These are phyloP conservation scores for Tolypocladium cylindrosporum DNA, from an alignment of 2,329 filamentous ascomycete species.

Conservation along the genomic window DNA sequence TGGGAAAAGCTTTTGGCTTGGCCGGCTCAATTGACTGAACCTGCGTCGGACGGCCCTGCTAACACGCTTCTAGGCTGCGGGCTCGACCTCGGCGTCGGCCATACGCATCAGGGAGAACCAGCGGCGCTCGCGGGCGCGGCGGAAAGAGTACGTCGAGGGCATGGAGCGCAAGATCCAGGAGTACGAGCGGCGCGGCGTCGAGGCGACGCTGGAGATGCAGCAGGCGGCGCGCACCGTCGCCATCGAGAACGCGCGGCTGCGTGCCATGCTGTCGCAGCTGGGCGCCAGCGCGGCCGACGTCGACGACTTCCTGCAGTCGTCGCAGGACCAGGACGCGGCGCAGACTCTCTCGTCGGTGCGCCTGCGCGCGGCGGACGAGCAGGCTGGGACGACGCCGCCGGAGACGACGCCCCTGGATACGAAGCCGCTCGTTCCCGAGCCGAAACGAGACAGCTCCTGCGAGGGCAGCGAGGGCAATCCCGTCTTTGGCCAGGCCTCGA, in stretches of 20 bases:
- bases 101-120: conserved; percentile 41
- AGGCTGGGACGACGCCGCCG: background rate
- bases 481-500: background rate
- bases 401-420: background rate
- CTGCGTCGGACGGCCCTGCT: background rate
- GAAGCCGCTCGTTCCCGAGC: background rate
- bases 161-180: conserved; percentile 36
- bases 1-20: background rate
- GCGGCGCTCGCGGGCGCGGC: conserved; percentile 40
- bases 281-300: conserved; percentile 29
- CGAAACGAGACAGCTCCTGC: background rate
- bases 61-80: conserved; percentile 4
- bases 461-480: background rate
- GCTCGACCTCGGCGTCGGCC: conserved; percentile 20
- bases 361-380: background rate
- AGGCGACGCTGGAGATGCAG: conserved; percentile 44
- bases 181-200: conserved; percentile 36
- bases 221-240: conserved; percentile 38
- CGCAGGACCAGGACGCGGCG: conserved; percentile 19
- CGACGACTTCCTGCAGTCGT: conserved; percentile 27
- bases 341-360: conserved; percentile 12
- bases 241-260: conserved; percentile 35
- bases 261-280: conserved; percentile 28
- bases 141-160: conserved; percentile 36
- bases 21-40: background rate